phyloP scores from a whole-genome alignment of 202 grass and related monocot species.

The Tripidium arundinaceum region DNA sequence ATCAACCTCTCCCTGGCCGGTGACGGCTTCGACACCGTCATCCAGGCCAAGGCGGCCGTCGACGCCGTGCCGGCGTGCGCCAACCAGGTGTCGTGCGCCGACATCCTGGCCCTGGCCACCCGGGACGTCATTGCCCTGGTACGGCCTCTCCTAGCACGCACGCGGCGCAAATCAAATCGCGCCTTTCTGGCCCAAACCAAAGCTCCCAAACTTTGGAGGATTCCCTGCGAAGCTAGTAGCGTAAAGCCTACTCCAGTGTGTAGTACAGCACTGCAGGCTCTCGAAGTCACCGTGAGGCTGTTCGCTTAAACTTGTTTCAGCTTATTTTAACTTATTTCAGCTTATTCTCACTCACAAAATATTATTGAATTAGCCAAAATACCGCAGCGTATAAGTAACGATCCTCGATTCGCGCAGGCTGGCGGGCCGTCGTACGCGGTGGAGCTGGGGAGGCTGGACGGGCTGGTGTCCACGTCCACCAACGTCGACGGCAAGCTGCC shows the following conservation, averaged over 20 bases:
- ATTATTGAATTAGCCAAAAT: no score
- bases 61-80: constrained; percentile 53
- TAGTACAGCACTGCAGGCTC: no score
- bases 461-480: constrained; percentile 41
- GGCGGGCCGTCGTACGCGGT: constrained; percentile 68
- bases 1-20: constrained; percentile 55
- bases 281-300: no score
- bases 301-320: no score
- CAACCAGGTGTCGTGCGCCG: constrained; percentile 63
- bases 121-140: constrained; percentile 62
- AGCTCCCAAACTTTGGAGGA: constrained; percentile 5
- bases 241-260: no score
- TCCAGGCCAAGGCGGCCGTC: constrained; percentile 49
- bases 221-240: neutral
- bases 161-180: neutral
- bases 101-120: constrained; percentile 58
- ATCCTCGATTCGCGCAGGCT: constrained; percentile 5
- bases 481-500: constrained; percentile 53
- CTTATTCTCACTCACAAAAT: no score
- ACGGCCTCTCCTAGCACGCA: neutral
- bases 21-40: constrained; percentile 68
- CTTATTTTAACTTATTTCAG: no score
- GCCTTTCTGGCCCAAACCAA: constrained; percentile 29
- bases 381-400: no score
- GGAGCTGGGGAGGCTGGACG: constrained; percentile 60